Base-by-base conservation (phyloP, 371 early-diverging fungal genomes). In the Syncephalastrum monosporum region DNA sequence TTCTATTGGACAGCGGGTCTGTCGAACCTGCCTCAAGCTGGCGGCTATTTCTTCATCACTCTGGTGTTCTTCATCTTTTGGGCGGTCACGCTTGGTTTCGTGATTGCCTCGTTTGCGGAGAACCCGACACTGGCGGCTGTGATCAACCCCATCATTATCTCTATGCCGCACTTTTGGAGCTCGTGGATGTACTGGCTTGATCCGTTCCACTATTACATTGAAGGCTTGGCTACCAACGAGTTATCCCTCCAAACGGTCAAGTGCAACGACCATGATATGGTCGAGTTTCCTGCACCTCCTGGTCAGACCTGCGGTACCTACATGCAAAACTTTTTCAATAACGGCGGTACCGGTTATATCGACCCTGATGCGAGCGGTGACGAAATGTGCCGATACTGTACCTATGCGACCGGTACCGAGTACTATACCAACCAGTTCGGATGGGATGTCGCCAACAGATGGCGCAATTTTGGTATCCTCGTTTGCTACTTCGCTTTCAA, bases 101-200 rank as follows among this genome's bases (percentile, higher is more conserved):
- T 75, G 16, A 75, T 87, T 41, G 82, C 86, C 2, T 75, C 87
- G 0, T 70, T 80, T 19, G 63, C 79, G 10, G 81, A 84, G 5
- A 80, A 69, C 54, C 69, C 79, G 3, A 56, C 72, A 3, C 69
- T 87, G 1, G 85, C 87, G 1, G 71, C 84, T 0, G 58, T 88
- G 50, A 41, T 85, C 46, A 80, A 82, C 27, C 85, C 88, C 6
- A 71, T 86, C 47, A 65, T 85, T 42, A 72, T 81, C 48, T 71
- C 83, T 0, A 62, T 88, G 81, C 86, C 87, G 5, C 56, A 59
- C 29, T 86, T 90, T 69, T 88, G 85, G 83, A 64, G 75, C 12
- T 53, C 64, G 1, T 86, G 85, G 85, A 77, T 90, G 71, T 87
- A 85, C 64, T 83, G 79, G 74, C 50, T 86, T 13, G 77, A 81